Base-by-base conservation (phyloP, 495 filamentous ascomycete genomes). In the Aspergillus homomorphus region DNA sequence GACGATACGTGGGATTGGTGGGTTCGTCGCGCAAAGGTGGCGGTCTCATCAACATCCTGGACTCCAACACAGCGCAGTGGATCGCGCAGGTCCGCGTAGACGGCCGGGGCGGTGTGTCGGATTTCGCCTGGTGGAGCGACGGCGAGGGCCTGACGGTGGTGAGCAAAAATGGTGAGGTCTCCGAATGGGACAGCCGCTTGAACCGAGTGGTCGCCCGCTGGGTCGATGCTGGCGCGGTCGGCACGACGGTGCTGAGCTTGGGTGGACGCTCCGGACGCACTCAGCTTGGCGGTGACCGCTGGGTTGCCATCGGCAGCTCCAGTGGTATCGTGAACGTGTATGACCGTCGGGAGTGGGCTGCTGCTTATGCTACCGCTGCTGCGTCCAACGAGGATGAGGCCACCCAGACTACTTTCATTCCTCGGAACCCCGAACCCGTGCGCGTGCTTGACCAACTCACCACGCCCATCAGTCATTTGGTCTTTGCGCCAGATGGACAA, bases 321-420 rank as follows among this genome's bases (percentile, higher is more conserved):
- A 89, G 85, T 49, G 94, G 94, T 23, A 85, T 98, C 21, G 84
- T 96, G 23, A 97, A 97, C 68, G 79, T 98, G 50, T 98, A 98
- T 72, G 92, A 98, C 69, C 87, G 94, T 5, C 77, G 82, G 21
- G 66, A 78, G 70, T 82, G 81, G 89, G 71, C 77, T 61, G 59
- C 71, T 63, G 64, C 71, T 46, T 54, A 70, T 53, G 63, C 66
- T 33, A 52, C 22, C 4, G 30, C 43, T 8, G 56, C 60, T 16
- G 62, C 69, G 38, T 59, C 66, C 22, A 53, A 63, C 30, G 71
- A 71, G 1, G 70, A 73, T 3, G 59, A 70, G 21, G 62, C 61
- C 41, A 65, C 62, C 24, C 71, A 76, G 6, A 74, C 76, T 51
- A 74, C 76, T 51, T 62, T 76, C 20, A 77, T 91, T 44, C 84